phyloP scores from a whole-genome alignment of 1,284 basidiomycete genomes.

The Stygiomarasmius scandens region DNA sequence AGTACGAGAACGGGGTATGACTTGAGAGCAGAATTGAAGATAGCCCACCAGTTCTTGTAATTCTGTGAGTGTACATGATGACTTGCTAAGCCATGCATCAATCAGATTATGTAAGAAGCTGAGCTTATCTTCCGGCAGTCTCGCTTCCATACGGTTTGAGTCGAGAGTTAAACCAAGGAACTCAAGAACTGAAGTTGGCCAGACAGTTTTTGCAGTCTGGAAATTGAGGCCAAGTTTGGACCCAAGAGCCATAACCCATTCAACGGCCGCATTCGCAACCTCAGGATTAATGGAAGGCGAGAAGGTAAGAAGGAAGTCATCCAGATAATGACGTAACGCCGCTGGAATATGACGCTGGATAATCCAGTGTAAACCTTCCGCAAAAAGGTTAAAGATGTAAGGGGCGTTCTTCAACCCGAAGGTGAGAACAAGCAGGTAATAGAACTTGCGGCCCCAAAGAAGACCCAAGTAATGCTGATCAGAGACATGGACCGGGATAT shows the following conservation, averaged over 20 bases:
- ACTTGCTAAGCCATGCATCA: conserved; percentile 15
- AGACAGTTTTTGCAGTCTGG: conserved; percentile 27
- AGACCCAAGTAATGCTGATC: conserved; percentile 40
- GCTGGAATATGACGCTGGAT: conserved; percentile 28
- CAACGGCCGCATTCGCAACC: conserved; percentile 17
- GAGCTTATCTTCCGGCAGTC: conserved; percentile 31
- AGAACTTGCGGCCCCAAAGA: conserved; percentile 31
- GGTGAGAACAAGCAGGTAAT: conserved; percentile 22
- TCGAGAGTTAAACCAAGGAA: conserved; percentile 36
- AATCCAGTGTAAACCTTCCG: conserved; percentile 38
- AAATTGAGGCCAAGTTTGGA: conserved; percentile 28
- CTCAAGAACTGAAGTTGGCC: conserved; percentile 26
- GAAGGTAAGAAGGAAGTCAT: conserved; percentile 22
- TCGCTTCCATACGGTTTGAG: conserved; percentile 32
- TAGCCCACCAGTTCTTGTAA: conserved; percentile 30
- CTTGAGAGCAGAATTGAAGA: conserved; percentile 34
- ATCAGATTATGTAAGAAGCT: conserved; percentile 22
- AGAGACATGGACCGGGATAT: conserved; percentile 33
- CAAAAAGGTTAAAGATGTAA: conserved; percentile 44
- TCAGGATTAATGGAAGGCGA: conserved; percentile 6
- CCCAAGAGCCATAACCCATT: conserved; percentile 29
- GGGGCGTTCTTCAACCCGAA: conserved; percentile 32
- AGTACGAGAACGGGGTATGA: conserved; percentile 31
- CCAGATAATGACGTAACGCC: conserved; percentile 21
- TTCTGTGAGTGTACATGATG: conserved; percentile 17